Evolutionary conservation across 441 rosid species (phyloP).

Genomic region (Jatropha multifida): DNA sequence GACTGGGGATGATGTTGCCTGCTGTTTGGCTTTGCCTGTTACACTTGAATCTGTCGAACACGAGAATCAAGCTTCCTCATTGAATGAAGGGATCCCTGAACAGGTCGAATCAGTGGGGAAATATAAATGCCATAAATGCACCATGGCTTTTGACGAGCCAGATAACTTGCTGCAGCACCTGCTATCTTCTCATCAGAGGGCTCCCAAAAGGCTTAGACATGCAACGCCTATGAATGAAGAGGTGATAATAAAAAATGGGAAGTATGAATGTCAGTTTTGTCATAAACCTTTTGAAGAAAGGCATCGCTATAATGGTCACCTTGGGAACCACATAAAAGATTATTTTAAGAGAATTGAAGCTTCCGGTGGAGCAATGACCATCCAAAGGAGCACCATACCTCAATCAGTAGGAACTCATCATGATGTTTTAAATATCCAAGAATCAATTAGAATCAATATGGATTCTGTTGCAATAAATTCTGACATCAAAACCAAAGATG

Average conservation of each 20-base stretch:
- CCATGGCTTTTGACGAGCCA: constrained; percentile 49
- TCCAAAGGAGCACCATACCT: constrained; percentile 23
- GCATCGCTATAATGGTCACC: constrained; percentile 64
- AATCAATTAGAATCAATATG: constrained; percentile 12
- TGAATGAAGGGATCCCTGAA: constrained; percentile 28
- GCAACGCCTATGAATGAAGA: constrained; percentile 59
- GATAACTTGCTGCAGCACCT: constrained; percentile 64
- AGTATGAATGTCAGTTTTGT: constrained; percentile 70
- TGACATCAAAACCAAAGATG: constrained; percentile 15
- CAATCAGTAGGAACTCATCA: constrained; percentile 19
- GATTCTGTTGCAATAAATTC: constrained; percentile 25
- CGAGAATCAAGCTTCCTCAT: constrained; percentile 28
- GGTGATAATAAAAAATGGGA: constrained; percentile 59
- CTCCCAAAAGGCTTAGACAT: constrained; percentile 51
- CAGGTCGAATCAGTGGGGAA: constrained; percentile 40
- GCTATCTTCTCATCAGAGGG: constrained; percentile 56
- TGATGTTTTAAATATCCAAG: constrained; percentile 16
- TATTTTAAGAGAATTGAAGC: constrained; percentile 56
- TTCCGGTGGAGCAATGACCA: constrained; percentile 23
- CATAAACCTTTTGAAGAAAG: constrained; percentile 61
- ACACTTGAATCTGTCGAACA: constrained; percentile 28
- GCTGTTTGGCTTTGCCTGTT: constrained; percentile 30
- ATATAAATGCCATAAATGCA: constrained; percentile 70
- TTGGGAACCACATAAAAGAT: constrained; percentile 69
- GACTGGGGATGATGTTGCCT: constrained; percentile 27